Evolutionary conservation across 139 green algal species (phyloP), one percentile per base, ranked within the genome.

Genomic region (Desmodesmus armatus): DNA sequence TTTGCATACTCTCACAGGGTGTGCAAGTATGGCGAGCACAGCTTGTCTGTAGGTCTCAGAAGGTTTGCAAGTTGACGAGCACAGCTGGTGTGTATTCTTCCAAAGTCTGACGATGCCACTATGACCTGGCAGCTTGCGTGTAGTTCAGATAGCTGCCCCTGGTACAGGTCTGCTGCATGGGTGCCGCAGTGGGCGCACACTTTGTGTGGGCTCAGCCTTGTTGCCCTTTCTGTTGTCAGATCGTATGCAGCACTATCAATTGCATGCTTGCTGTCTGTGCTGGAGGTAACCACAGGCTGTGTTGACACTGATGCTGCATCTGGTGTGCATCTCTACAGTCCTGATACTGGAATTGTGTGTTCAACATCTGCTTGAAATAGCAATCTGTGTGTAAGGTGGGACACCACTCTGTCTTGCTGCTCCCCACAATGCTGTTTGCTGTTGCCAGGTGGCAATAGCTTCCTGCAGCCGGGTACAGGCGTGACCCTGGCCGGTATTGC

Each of bases 391-490:
- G 9, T 21, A 7, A 55, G 47, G 7, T 21, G 13, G 7, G 9
- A 13, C 47, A 55, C 47, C 47, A 55, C n/a, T 55, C 9, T 55
- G 13, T 55, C 47, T 7, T 55, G 13, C 47, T 7, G 47, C 47
- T 21, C 47, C 7, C 47, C 13, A 13, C 9, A 21, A 55, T 13
- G 47, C 47, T 55, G 9, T 7, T 13, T 13, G 13, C 40, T 23
- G 25, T 33, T 67, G 37, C n/a, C 55, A 82, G 76, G 76, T 5
- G 76, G 76, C 37, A 72, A 82, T 31, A 25, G 11, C 3, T 82
- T 44, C 39, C 37, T 82, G 53, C 17, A 9, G 15, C 19, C n/a
- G 25, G 27, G 33, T 23, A 17, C 55, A 29, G 27, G 7, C n/a
- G 5, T 72, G 0, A 19, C 53, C 25, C 33, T 82, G 9, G 5